Percentiles rank a stretch among this genome's conserved stretches.
Conservation (phyloP, 1,139 yeast species). For the Magnusiomyces suaveolens region DNA sequence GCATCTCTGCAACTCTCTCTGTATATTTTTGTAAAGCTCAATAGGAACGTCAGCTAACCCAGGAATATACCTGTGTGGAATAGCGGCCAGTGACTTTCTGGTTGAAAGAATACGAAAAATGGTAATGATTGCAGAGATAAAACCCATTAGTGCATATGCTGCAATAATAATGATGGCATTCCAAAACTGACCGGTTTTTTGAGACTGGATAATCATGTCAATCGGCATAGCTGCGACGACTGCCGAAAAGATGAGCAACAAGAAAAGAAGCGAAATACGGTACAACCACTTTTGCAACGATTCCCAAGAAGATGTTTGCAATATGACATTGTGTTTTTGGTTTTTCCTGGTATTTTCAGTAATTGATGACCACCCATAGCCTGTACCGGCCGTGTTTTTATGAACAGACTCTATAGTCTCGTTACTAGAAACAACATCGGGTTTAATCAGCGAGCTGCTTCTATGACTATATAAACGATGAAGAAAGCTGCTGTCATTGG, state of each 20-base stretch:
- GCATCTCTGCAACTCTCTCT: slow-evolving; percentile 40
- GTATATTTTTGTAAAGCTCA: slow-evolving; percentile 36
- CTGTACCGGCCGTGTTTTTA: background rate
- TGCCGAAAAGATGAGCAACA: slow-evolving; percentile 43
- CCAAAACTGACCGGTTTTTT: slow-evolving; percentile 46
- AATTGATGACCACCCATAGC: background rate
- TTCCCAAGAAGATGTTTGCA: background rate
- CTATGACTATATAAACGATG: background rate
- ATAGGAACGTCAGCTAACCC: slow-evolving; percentile 55
- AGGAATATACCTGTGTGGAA: slow-evolving; percentile 58
- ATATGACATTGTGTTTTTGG: background rate
- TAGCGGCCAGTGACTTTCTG: slow-evolving; percentile 54
- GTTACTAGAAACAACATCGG: background rate
- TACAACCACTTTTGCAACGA: slow-evolving; percentile 34
- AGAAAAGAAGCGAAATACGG: slow-evolving; percentile 45
- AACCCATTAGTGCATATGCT: slow-evolving; percentile 53
- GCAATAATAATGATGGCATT: slow-evolving; percentile 68
- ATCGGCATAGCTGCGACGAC: slow-evolving; percentile 60
- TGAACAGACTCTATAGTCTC: background rate
- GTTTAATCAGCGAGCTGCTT: background rate
- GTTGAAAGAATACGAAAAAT: slow-evolving; percentile 48
- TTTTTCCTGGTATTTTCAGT: background rate
- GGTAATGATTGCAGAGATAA: slow-evolving; percentile 41
- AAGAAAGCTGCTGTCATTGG: background rate
- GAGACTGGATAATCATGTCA: slow-evolving; percentile 65